Base-by-base conservation (phyloP, 2,329 filamentous ascomycete genomes). In the Aspergillus sp. region DNA sequence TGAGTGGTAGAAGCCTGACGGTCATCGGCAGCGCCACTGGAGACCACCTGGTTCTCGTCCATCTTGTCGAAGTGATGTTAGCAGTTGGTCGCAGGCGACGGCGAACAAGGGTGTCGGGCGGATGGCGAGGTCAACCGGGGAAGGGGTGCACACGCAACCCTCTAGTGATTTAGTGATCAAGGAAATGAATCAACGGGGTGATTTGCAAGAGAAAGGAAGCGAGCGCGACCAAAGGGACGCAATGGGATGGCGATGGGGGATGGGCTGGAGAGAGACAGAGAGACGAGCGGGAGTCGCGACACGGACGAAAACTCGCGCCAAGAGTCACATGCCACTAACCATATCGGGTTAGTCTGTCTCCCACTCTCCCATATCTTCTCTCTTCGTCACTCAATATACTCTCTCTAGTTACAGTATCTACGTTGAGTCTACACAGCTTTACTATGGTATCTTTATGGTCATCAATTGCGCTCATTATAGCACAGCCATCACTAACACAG, bases 271-370 rank as follows among this genome's bases (percentile, higher is more conserved):
- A 21, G 40, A 42, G 40, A 10, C 16, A 17, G 34, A 38, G 14
- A 42, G 40, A 19, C 11, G 40, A 42, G 40, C 16, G 59, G 55
- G 54, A 56, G 58, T 63, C 65, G 64, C 60, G 63, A 68, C 65
- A 64, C 64, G 63, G 60, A 56, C 59, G 58, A 68, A 68, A 68
- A 66, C 64, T 70, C 67, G 64, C 65, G 67, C 65, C 66, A 69
- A 69, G 67, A 63, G 23, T 29, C 25, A 29, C 25, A 29, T 29
- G 25, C 25, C 25, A 29, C 25, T 29, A 29, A 29, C 25, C 25
- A 7, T 7, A 29, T 29, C 9, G 7, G 25, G 25, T 11, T 29
- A 29, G 25, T 10, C 25, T 29, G 6, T 29, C 25, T 11, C 7
- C 7, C 6, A 10, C 25, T 29, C 11, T 10, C 25, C 25, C 9